Evolutionary conservation across 1,284 basidiomycete genomes (phyloP).

Genomic region (Amylostereum chailletii): DNA sequence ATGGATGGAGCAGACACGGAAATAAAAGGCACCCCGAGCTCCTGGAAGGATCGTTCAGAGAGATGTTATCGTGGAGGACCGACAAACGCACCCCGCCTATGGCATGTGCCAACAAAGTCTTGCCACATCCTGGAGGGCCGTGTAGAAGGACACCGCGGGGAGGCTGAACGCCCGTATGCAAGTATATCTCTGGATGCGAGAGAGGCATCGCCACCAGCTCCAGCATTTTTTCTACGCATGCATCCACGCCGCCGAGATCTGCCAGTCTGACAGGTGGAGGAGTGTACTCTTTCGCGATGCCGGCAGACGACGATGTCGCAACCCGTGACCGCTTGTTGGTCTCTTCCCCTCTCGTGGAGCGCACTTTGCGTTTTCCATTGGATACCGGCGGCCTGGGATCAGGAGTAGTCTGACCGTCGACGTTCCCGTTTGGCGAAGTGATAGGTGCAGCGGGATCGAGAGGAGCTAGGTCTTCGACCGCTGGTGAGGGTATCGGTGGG

Average conservation of each 20-base stretch:
- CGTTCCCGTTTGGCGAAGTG: not conserved
- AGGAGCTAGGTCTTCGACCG: slow-evolving; percentile 17
- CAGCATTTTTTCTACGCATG: slow-evolving; percentile 86
- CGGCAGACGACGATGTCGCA: slow-evolving; percentile 14
- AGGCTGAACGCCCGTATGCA: slow-evolving; percentile 87
- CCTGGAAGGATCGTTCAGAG: slow-evolving; percentile 35
- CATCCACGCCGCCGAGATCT: slow-evolving; percentile 83
- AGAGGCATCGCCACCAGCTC: slow-evolving; percentile 95
- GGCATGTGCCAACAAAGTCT: slow-evolving; percentile 87
- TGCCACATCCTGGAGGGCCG: slow-evolving; percentile 96
- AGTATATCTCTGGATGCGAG: slow-evolving; percentile 91
- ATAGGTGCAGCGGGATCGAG: slow-evolving; percentile 2
- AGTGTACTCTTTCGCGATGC: slow-evolving; percentile 45
- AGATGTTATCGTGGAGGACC: not conserved
- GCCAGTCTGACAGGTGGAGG: slow-evolving; percentile 69
- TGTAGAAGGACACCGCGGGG: slow-evolving; percentile 92
- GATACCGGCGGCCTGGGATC: slow-evolving; percentile 19
- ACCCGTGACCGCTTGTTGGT: slow-evolving; percentile 45
- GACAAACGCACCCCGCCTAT: slow-evolving; percentile 77
- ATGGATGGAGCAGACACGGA: slow-evolving; percentile 90
- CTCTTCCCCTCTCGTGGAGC: slow-evolving; percentile 41
- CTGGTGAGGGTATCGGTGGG: slow-evolving; percentile 18
- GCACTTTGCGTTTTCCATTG: slow-evolving; percentile 49
- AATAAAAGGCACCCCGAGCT: slow-evolving; percentile 89
- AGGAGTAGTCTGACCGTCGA: slow-evolving; percentile 8